These are phyloP conservation scores for Apiotrichum domesticum DNA, from an alignment of 1,284 basidiomycete species.

Conservation along the genomic window DNA sequence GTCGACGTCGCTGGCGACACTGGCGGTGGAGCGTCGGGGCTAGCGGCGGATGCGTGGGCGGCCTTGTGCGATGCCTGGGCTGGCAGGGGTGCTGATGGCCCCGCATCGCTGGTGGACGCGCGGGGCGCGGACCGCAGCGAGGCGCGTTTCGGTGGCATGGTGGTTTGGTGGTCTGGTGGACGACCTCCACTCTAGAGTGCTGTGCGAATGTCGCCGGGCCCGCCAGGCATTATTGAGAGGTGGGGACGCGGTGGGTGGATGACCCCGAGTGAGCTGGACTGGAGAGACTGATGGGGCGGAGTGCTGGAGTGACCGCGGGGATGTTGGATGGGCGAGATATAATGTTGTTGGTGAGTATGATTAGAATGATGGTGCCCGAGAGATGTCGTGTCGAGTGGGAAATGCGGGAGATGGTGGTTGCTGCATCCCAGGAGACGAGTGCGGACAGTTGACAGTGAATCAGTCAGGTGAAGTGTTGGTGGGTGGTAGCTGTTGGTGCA, in stretches of 20 bases:
- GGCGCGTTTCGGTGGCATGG: not conserved
- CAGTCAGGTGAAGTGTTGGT: no score
- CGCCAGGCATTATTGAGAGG: not conserved
- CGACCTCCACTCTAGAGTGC: constrained; percentile 17
- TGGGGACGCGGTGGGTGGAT: no score
- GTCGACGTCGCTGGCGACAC: not conserved
- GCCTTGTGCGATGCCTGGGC: not conserved
- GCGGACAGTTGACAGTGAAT: no score
- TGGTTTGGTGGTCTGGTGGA: not conserved
- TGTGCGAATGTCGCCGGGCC: not conserved
- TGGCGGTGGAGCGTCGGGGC: not conserved
- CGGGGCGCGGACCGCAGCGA: constrained; percentile 5
- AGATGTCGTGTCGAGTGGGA: no score
- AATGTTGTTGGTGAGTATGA: not conserved
- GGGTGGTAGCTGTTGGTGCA: no score
- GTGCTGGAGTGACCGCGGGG: no score
- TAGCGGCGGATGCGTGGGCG: not conserved
- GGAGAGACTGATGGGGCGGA: no score
- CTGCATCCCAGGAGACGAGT: no score
- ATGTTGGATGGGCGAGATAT: not conserved
- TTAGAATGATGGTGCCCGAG: not conserved
- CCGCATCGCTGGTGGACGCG: constrained; percentile 9
- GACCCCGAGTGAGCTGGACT: not conserved
- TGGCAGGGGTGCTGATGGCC: not conserved
- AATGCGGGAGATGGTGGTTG: no score